phyloP scores from a whole-genome alignment of 2,329 filamentous ascomycete genomes.

The Talaromyces sp. region DNA sequence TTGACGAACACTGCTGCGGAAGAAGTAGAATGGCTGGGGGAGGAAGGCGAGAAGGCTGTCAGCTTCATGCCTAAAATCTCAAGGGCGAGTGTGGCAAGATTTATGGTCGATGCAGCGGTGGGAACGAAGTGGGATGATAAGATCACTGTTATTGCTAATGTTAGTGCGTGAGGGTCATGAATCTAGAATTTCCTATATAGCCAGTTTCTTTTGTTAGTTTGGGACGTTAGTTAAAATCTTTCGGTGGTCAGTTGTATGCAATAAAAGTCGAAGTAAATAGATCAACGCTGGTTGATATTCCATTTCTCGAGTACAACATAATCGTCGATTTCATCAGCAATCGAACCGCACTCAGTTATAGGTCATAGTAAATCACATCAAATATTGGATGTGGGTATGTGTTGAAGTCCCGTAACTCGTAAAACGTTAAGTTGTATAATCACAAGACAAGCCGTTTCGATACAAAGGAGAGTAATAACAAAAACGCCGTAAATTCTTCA shows the following conservation, averaged over 20 bases:
- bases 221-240: background rate
- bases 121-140: slow-evolving; percentile 10
- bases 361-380: background rate
- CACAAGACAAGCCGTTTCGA: background rate
- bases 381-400: slow-evolving; percentile 3
- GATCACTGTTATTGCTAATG: slow-evolving; percentile 12
- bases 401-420: slow-evolving; percentile 13
- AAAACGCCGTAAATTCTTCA: background rate
- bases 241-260: background rate
- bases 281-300: slow-evolving; percentile 9
- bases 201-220: background rate
- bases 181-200: background rate
- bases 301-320: background rate
- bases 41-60: slow-evolving; percentile 3
- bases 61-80: slow-evolving; percentile 16
- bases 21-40: slow-evolving; percentile 3
- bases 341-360: background rate
- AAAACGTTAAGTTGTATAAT: background rate
- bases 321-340: background rate
- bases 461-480: background rate
- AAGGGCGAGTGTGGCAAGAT: slow-evolving; percentile 16
- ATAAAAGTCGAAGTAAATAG: background rate
- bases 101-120: slow-evolving; percentile 6
- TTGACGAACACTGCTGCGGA: slow-evolving; percentile 1
- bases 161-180: background rate